Evolutionary conservation across 2,329 filamentous ascomycete species (phyloP).

Genomic region (Paecilomyces niveus): DNA sequence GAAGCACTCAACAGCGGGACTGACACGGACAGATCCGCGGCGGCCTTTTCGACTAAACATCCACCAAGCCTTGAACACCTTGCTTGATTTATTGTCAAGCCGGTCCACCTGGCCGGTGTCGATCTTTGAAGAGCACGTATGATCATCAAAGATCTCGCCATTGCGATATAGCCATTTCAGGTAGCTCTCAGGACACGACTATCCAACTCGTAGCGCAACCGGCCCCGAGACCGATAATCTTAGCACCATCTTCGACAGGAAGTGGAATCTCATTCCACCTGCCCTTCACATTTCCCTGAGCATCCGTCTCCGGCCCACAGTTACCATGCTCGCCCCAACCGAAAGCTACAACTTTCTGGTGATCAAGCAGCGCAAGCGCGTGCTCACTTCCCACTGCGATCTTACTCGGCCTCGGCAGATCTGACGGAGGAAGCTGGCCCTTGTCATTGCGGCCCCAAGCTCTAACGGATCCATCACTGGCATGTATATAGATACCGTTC

Average conservation of each 20-base stretch:
- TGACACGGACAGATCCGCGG: constrained; percentile 28
- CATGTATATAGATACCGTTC: constrained; percentile 70
- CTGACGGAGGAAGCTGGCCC: constrained; percentile 64
- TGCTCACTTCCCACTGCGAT: constrained; percentile 91
- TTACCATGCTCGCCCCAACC: constrained; percentile 99
- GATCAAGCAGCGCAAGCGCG: constrained; percentile 61
- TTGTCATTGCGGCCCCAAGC: constrained; percentile 84
- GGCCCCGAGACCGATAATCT: constrained; percentile 61
- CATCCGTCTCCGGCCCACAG: constrained; percentile 63
- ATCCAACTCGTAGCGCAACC: constrained; percentile 90
- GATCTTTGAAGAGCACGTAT: not conserved
- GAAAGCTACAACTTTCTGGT: constrained; percentile 70
- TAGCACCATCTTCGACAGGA: constrained; percentile 43
- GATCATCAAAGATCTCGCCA: too few relatives aligned
- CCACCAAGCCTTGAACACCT: not conserved
- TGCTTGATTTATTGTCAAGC: not conserved
- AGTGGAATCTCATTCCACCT: constrained; percentile 62
- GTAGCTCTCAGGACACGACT: constrained; percentile 18
- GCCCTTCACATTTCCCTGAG: constrained; percentile 60
- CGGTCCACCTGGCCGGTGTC: not conserved
- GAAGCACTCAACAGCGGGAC: constrained; percentile 3
- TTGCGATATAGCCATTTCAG: not conserved
- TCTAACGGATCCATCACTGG: constrained; percentile 51
- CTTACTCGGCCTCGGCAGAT: constrained; percentile 51
- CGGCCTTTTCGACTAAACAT: constrained; percentile 37